Evolutionary conservation across 148 eudicot genomes (phyloP).

Genomic region (Chenopodium formosanum): DNA sequence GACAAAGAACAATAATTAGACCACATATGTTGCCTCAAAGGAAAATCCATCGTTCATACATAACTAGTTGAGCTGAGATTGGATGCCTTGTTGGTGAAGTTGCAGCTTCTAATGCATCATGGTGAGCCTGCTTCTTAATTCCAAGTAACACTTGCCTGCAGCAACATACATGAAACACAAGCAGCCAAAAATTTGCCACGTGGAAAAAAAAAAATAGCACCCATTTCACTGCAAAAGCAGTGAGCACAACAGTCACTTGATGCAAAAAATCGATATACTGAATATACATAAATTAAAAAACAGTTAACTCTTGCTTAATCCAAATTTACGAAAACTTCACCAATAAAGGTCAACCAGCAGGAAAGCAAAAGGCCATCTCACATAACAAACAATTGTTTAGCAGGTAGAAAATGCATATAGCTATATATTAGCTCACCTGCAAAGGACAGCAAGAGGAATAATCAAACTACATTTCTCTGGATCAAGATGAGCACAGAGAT

Average conservation of each 20-base stretch:
- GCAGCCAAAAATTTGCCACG: constrained; percentile 96
- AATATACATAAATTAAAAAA: neutral
- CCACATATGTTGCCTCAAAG: constrained; percentile 61
- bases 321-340: neutral
- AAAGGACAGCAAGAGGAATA: constrained; percentile 95
- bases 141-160: constrained; percentile 60
- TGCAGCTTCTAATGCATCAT: constrained; percentile 53
- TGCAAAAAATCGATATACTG: neutral
- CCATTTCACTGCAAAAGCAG: constrained; percentile 86
- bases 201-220: constrained; percentile 99
- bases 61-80: constrained; percentile 79
- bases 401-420: neutral
- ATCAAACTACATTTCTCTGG: constrained; percentile 71
- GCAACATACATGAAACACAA: constrained; percentile 92
- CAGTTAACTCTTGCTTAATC: neutral
- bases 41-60: constrained; percentile 95
- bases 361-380: neutral
- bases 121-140: constrained; percentile 51
- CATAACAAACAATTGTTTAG: neutral
- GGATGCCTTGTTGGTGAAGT: constrained; percentile 99
- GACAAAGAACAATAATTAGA: neutral
- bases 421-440: constrained; percentile 53
- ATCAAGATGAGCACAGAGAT: constrained; percentile 73
- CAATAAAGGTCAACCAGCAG: neutral
- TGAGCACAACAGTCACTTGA: neutral